Base-by-base conservation (phyloP, 1,284 basidiomycete genomes). In the Takashimella koratensis region DNA sequence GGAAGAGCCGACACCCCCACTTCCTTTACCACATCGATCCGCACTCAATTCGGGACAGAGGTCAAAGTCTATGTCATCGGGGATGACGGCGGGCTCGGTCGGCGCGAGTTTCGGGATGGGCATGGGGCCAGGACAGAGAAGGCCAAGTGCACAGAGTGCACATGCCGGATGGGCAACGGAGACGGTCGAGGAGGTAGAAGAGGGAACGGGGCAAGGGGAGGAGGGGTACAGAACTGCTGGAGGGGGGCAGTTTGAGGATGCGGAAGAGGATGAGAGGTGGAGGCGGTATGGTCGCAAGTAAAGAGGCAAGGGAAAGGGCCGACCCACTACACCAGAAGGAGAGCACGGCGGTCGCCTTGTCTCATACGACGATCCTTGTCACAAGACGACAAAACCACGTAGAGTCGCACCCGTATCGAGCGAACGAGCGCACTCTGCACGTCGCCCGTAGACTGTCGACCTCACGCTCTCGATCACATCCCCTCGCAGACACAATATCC, bases 51-150 rank as follows among this genome's bases (percentile, higher is more conserved):
- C 30, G 19, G 47, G 52, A 20, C 51, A 36, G 21, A 49, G 58
- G 44, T 63, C 61, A 20, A 47, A 54, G 47, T 63, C 63, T 16
- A 59, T 65, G 54, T 60, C 58, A 26, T 44, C 49, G 22, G 58
- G 45, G 39, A 21, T 43, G 42, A 8, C 30, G 16, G 30, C 30
- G 16, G 16, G 30, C 10, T 8, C 30, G 16, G 30, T 16, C 8
- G 30, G 30, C 8, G 30, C 16, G 30, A 8, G 16, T 16, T n/a
- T n/a, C n/a, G n/a, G n/a, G n/a, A n/a, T n/a, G n/a, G n/a, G n/a
- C n/a, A n/a, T n/a, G 30, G 30, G 30, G 16, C 42, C 42, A 43
- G 10, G 11, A 43, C 30, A 36, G 30, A 36, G 30, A 36, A 36
- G 30, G 30, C 30, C 30, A 8, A 36, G 30, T 36, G 30, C 30